phyloP scores from a whole-genome alignment of 1,139 yeast genomes.

The Geotrichum histeridarum region DNA sequence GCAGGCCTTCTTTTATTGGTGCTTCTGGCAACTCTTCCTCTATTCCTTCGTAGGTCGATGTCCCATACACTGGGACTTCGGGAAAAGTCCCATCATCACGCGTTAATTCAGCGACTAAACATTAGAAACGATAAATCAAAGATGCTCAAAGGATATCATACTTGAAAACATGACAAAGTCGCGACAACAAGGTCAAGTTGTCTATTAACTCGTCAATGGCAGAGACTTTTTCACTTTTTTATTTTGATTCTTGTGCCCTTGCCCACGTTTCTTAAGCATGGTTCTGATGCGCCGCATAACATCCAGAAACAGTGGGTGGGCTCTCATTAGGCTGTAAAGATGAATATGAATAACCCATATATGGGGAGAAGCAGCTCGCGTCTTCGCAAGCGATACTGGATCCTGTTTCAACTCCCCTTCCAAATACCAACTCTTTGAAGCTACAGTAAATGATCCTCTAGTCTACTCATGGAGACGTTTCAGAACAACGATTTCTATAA shows the following conservation, averaged over 20 bases:
- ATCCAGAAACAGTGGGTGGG: no score
- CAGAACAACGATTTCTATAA: not conserved
- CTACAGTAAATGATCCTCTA: no score
- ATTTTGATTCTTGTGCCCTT: not conserved
- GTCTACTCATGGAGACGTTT: slow-evolving; percentile 11
- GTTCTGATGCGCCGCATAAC: no score
- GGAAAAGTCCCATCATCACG: slow-evolving; percentile 12
- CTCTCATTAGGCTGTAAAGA: no score
- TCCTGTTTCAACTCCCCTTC: no score
- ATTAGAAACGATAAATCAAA: not conserved
- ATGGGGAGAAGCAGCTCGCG: no score
- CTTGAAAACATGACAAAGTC: slow-evolving; percentile 12
- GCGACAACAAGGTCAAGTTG: not conserved
- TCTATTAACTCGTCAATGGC: not conserved
- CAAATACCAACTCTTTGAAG: no score
- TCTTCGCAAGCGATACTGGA: no score
- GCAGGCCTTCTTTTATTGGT: slow-evolving; percentile 35
- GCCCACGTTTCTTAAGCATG: no score
- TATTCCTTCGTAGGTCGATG: not conserved
- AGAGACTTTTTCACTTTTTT: not conserved
- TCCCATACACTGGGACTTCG: slow-evolving; percentile 15
- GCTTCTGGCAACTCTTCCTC: slow-evolving; percentile 23
- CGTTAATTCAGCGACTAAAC: slow-evolving; percentile 11
- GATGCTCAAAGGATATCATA: not conserved
- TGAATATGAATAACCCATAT: no score